These are phyloP conservation scores for Macroventuria anomochaeta DNA, from an alignment of 2,329 filamentous ascomycete genomes.

Conservation along the genomic window DNA sequence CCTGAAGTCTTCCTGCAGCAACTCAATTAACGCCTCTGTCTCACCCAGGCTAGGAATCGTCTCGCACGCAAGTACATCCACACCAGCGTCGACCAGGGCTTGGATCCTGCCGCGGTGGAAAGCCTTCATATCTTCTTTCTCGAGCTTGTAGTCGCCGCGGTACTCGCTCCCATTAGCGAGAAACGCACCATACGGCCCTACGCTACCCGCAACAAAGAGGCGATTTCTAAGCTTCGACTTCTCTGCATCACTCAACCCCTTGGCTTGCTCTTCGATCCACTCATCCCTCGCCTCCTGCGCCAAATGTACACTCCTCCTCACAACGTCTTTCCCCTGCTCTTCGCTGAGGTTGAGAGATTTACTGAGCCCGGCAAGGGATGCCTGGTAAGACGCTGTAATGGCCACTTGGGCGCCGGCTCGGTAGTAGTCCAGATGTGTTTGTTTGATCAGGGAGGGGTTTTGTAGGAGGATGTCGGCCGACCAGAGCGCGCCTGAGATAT, in stretches of 20 bases:
- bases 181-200: conserved; percentile 58
- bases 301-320: conserved; percentile 51
- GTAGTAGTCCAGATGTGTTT: conserved; percentile 55
- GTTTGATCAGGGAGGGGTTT: conserved; percentile 50
- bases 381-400: conserved; percentile 58
- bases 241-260: conserved; percentile 3
- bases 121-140: conserved; percentile 41
- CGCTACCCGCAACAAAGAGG: conserved; percentile 53
- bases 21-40: conserved; percentile 47
- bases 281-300: conserved; percentile 50
- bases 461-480: conserved; percentile 52
- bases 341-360: conserved; percentile 47
- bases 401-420: conserved; percentile 54
- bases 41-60: conserved; percentile 54
- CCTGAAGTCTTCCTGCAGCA: conserved; percentile 50
- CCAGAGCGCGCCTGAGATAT: conserved; percentile 55
- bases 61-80: conserved; percentile 55
- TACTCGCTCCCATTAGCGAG: conserved; percentile 57
- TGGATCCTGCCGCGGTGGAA: conserved; percentile 55
- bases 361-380: conserved; percentile 50
- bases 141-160: conserved; percentile 50
- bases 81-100: conserved; percentile 51
- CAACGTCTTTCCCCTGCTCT: conserved; percentile 44
- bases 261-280: conserved; percentile 23
- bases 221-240: conserved; percentile 5